Conservation (phyloP, 2,329 filamentous ascomycete species). For the Allantophomopsis cytisporea region DNA sequence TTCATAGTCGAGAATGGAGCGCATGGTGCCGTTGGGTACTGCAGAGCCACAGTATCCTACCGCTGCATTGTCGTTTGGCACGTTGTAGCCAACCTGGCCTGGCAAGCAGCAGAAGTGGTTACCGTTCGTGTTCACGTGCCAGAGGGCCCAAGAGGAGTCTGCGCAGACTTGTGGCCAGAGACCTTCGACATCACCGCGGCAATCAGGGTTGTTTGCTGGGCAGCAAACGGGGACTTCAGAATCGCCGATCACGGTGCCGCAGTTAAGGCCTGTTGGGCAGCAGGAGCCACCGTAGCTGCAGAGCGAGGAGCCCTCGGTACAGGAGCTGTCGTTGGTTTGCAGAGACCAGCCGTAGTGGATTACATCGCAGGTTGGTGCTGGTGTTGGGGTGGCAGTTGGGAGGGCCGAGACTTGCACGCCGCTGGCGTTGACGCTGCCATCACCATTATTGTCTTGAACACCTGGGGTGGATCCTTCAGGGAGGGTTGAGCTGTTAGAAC, state of each 20-base stretch:
- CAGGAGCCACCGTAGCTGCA: constrained; percentile 1
- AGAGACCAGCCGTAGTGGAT: constrained; percentile 2
- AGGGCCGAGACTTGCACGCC: neutral
- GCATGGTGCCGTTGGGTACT: constrained; percentile 1
- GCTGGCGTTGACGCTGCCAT: neutral
- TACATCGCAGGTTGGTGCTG: constrained; percentile 1
- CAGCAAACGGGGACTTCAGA: constrained; percentile 1
- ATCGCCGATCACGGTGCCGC: constrained; percentile 1
- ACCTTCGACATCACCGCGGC: constrained; percentile 1
- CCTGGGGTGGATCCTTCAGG: neutral
- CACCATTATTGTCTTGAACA: neutral
- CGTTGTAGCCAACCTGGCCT: constrained; percentile 1
- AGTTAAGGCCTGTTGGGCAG: neutral
- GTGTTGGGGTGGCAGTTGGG: neutral
- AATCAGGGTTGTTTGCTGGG: constrained; percentile 1
- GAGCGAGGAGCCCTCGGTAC: neutral
- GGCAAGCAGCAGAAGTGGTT: constrained; percentile 3
- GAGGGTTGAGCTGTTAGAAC: neutral
- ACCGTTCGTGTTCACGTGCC: constrained; percentile 3
- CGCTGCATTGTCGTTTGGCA: neutral
- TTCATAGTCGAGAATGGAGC: constrained; percentile 1
- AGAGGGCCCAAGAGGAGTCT: constrained; percentile 1
- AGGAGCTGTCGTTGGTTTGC: constrained; percentile 1
- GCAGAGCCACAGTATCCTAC: constrained; percentile 1
- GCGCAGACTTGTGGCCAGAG: constrained; percentile 1